phyloP scores from a whole-genome alignment of 106 monocot genomes.

The Narthecium ossifragum region DNA sequence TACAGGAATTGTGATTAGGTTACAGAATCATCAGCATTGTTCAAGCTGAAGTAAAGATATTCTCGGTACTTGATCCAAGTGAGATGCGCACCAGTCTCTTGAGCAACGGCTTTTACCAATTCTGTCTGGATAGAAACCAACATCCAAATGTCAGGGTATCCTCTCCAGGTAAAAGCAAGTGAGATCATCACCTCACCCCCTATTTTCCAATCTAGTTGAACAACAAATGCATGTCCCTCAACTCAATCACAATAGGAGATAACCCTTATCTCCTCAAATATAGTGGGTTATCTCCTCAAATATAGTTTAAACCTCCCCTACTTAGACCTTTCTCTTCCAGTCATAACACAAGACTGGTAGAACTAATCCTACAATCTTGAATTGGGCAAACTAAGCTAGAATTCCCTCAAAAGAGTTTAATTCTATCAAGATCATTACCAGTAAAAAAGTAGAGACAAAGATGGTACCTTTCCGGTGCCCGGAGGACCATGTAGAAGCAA shows the following conservation, averaged over 20 bases:
- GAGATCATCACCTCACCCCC: background rate
- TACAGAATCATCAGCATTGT: background rate
- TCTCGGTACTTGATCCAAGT: constrained; percentile 62
- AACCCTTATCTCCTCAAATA: background rate
- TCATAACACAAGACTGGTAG: no score
- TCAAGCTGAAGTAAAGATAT: background rate
- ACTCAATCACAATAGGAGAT: background rate
- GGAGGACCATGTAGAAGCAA: constrained; percentile 86
- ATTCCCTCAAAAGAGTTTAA: no score
- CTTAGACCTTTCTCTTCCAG: no score
- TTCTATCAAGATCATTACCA: no score
- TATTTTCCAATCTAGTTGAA: no score
- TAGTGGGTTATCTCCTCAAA: no score
- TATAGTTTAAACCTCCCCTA: no score
- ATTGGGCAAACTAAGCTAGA: no score
- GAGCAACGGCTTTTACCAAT: constrained; percentile 82
- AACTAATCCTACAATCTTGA: no score
- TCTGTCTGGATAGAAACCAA: constrained; percentile 44
- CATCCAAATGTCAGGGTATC: background rate
- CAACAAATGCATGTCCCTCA: no score
- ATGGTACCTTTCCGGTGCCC: constrained; percentile 82
- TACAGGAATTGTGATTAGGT: no score
- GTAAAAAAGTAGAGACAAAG: background rate
- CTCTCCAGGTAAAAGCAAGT: background rate
- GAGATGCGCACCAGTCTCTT: constrained; percentile 80